Percentiles rank a stretch among this genome's conserved stretches.
These are phyloP conservation scores for Pythium rhizo-oryzae DNA, from an alignment of 352 stramenopile species.

Conservation along the genomic window DNA sequence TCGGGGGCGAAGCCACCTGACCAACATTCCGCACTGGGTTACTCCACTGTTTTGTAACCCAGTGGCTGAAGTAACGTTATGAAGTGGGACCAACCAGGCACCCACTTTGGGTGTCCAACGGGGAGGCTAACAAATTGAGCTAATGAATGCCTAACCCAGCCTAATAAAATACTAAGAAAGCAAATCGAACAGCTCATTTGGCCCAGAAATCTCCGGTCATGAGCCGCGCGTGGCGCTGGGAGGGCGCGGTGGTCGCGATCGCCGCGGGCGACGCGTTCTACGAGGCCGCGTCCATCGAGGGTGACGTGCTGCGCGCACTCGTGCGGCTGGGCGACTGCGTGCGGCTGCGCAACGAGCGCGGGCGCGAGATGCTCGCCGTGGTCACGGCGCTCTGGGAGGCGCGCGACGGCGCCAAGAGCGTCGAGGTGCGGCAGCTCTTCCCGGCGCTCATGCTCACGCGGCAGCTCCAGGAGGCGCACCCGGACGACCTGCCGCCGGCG, in stretches of 20 bases:
- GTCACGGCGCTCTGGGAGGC: conserved; percentile 30
- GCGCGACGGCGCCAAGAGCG: conserved; percentile 17
- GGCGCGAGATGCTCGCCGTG: conserved; percentile 16
- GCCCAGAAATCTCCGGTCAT: not conserved
- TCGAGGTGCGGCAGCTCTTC: conserved; percentile 26
- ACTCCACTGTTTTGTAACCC: not conserved
- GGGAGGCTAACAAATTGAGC: not conserved
- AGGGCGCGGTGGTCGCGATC: conserved; percentile 28
- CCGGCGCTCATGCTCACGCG: conserved; percentile 20
- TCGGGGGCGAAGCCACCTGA: conserved; percentile 9
- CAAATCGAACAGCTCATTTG: not conserved
- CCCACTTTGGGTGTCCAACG: not conserved
- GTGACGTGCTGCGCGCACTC: not conserved
- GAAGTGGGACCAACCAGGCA: conserved; percentile 10
- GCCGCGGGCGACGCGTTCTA: conserved; percentile 28
- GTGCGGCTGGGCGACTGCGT: conserved; percentile 24
- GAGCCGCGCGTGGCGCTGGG: conserved; percentile 23
- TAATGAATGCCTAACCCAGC: not conserved
- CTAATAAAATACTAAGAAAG: not conserved
- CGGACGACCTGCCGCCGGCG: not conserved
- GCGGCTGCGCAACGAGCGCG: conserved; percentile 17
- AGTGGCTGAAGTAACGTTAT: conserved; percentile 21
- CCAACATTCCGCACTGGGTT: conserved; percentile 31
- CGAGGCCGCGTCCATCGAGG: conserved; percentile 13
- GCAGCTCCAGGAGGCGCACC: conserved; percentile 23